Conservation (phyloP, 2,329 filamentous ascomycete genomes). For the Pseudopyricularia cyperi region DNA sequence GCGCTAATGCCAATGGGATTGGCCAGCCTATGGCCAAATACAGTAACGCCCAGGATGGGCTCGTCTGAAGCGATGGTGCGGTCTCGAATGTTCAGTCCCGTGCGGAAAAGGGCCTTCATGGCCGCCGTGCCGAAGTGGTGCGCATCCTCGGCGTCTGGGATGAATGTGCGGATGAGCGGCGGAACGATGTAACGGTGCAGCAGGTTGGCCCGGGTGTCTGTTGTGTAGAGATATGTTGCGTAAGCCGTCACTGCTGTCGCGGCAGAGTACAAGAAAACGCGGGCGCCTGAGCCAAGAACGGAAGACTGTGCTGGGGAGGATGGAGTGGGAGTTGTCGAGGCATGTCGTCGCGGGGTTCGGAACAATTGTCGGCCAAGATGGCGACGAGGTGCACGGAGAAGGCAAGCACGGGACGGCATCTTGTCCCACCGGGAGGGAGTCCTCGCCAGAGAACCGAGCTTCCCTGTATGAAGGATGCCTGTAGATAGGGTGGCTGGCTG, state of each 20-base stretch:
- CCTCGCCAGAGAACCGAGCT: background rate
- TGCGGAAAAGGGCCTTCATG: constrained; percentile 58
- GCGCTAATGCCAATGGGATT: constrained; percentile 95
- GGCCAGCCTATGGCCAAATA: constrained; percentile 64
- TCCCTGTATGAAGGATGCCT: background rate
- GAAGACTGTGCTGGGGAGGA: background rate
- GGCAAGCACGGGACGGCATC: background rate
- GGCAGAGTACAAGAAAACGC: background rate
- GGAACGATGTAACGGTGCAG: constrained; percentile 53
- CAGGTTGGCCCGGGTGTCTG: constrained; percentile 58
- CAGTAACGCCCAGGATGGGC: constrained; percentile 27
- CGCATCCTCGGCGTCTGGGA: constrained; percentile 78
- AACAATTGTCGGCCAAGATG: background rate
- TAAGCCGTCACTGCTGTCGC: constrained; percentile 10
- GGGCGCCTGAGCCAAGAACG: background rate
- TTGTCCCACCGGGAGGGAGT: background rate
- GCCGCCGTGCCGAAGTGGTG: constrained; percentile 65
- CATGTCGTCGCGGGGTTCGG: background rate
- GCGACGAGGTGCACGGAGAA: background rate
- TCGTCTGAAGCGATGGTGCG: constrained; percentile 32
- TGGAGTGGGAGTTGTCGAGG: background rate
- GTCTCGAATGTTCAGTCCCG: constrained; percentile 73
- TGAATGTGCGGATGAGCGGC: constrained; percentile 50
- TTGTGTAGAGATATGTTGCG: constrained; percentile 53
- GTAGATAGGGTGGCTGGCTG: background rate